These are phyloP conservation scores for Hymenoscyphus scutula DNA, from an alignment of 2,329 filamentous ascomycete genomes.

Conservation along the genomic window DNA sequence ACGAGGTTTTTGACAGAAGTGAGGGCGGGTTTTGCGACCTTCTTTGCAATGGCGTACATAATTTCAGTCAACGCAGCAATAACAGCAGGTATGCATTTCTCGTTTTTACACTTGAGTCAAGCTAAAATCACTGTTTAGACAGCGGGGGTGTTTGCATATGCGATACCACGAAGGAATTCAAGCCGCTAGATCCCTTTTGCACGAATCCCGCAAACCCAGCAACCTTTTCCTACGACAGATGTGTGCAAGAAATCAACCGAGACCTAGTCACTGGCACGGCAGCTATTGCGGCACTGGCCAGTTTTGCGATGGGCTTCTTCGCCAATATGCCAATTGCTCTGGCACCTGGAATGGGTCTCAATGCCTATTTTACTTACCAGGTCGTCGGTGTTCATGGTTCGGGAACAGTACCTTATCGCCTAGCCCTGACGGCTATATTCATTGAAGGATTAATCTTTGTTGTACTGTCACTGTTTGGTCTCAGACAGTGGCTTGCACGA, in stretches of 20 bases:
- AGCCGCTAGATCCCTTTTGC: slow-evolving; percentile 23
- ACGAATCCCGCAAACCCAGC: slow-evolving; percentile 27
- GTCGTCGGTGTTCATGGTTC: slow-evolving; percentile 75
- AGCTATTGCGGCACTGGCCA: slow-evolving; percentile 73
- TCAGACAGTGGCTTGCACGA: slow-evolving; percentile 85
- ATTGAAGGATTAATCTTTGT: slow-evolving; percentile 87
- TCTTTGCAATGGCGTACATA: slow-evolving; percentile 69
- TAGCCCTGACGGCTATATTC: slow-evolving; percentile 83
- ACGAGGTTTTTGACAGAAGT: slow-evolving; percentile 81
- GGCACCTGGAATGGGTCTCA: slow-evolving; percentile 76
- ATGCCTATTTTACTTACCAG: slow-evolving; percentile 79
- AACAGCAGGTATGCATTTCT: slow-evolving; percentile 33
- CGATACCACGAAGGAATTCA: slow-evolving; percentile 13
- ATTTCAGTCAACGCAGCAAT: slow-evolving; percentile 61
- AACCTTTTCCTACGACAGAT: slow-evolving; percentile 67
- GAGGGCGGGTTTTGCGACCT: slow-evolving; percentile 75
- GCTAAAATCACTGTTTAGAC: slow-evolving; percentile 16
- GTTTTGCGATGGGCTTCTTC: slow-evolving; percentile 81
- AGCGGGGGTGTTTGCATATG: slow-evolving; percentile 30
- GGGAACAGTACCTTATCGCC: slow-evolving; percentile 68
- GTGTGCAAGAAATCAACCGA: slow-evolving; percentile 50
- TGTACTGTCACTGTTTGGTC: slow-evolving; percentile 71
- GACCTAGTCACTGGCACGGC: slow-evolving; percentile 84
- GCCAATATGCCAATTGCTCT: slow-evolving; percentile 72
- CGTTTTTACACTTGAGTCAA: background rate